Evolutionary conservation across 208 protist species (phyloP).

Genomic region (Trypanosoma theileri): DNA sequence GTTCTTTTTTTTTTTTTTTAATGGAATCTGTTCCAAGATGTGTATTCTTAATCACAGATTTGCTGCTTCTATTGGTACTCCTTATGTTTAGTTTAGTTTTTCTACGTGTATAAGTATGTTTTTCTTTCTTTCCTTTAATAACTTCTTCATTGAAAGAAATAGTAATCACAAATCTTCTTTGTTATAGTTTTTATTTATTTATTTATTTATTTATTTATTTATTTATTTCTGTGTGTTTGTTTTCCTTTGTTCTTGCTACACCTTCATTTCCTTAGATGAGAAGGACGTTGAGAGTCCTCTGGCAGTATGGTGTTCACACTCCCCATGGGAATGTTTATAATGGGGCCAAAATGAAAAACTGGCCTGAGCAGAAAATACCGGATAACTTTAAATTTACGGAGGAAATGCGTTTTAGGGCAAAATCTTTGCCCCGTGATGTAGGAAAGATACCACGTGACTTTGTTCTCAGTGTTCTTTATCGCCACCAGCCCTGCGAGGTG

Average conservation of each 20-base stretch:
- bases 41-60: no score
- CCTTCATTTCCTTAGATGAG: conserved; percentile 31
- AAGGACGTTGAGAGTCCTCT: conserved; percentile 33
- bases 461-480: conserved; percentile 87
- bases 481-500: conserved; percentile 87
- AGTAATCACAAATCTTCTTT: no score
- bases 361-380: conserved; percentile 73
- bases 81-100: background rate
- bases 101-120: conserved; percentile 8
- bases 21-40: background rate
- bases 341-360: conserved; percentile 74
- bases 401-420: conserved; percentile 75
- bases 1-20: conserved; percentile 16
- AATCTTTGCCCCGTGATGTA: conserved; percentile 81
- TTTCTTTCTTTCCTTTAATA: no score
- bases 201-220: conserved; percentile 16
- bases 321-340: conserved; percentile 65
- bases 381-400: conserved; percentile 78
- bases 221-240: conserved; percentile 15
- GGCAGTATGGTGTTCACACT: conserved; percentile 74
- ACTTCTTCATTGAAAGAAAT: no score
- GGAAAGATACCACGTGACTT: conserved; percentile 86
- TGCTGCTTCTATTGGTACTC: no score
- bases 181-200: conserved; percentile 10
- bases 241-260: background rate